Base-by-base conservation (phyloP, 768 basidiomycete genomes). In the Leccinum imitatum region DNA sequence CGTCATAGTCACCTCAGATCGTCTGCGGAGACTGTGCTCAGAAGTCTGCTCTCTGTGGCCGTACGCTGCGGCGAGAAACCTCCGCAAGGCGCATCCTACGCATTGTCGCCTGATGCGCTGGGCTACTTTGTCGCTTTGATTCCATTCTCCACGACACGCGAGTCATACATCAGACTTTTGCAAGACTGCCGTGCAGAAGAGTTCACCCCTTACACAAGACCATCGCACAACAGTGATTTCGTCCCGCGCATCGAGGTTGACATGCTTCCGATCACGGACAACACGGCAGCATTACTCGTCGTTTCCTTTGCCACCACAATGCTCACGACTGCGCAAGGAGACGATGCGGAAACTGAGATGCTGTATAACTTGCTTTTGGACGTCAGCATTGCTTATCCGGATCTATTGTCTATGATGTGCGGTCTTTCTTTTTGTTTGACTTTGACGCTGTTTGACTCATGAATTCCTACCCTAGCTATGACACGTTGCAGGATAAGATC, bases 121-220 rank as follows among this genome's bases (percentile, higher is more conserved):
- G 90, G 89, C 10, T 93, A 91, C 72, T 90, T 93, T 75, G 72
- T 95, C 39, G 89, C 91, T 13, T 77, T 93, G 19, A 73, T 95
- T 1, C 87, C 92, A 3, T 78, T 85, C 39, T 87, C 87, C 27
- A 83, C 86, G 5, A 84, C 82, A 4, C 74, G 77, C 15, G 77
- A 75, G 27, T 75, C 83, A 10, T 89, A 88, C 66, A 79, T 82
- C 59, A 76, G 75, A 35, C 78, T 96, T 30, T 75, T 94, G 55
- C 79, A 79, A 55, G 87, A 90, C 37, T 86, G 86, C 51, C 78
- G 81, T 33, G 77, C 87, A 37, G 83, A 84, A 39, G 77, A 80
- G 35, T 72, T 78, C 27, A 67, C 77, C 3, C 80, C 77, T 39
- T 69, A 74, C 39, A 61, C 77, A 9, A 74, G 75, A 46, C 65